Percentiles rank a stretch among this genome's conserved stretches.
Evolutionary conservation across 352 stramenopile genomes (phyloP).

Genomic region (Pythium sukuiense): DNA sequence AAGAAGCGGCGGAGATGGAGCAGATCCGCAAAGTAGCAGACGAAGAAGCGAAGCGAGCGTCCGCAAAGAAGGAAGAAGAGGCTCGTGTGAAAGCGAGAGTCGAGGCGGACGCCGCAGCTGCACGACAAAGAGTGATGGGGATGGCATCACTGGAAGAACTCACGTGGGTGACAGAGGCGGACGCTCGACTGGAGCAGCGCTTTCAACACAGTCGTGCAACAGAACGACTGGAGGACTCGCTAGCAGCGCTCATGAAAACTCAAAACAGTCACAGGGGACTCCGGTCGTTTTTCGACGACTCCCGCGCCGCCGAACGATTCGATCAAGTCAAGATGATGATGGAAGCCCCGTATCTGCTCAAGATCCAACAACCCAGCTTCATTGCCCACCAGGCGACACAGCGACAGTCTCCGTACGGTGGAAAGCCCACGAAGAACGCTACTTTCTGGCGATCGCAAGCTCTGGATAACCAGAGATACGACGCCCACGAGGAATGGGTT

Average conservation of each 20-base stretch:
- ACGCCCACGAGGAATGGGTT: not conserved
- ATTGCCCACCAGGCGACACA: not conserved
- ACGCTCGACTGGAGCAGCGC: constrained; percentile 13
- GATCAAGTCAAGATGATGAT: constrained; percentile 20
- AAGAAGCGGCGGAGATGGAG: constrained; percentile 32
- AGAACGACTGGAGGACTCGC: not conserved
- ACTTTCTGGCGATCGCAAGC: not conserved
- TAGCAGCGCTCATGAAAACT: not conserved
- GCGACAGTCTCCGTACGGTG: not conserved
- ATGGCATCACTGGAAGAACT: constrained; percentile 48
- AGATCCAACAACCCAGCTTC: not conserved
- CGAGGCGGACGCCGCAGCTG: constrained; percentile 36
- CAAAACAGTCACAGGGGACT: not conserved
- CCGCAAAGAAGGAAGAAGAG: constrained; percentile 25
- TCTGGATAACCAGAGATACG: not conserved
- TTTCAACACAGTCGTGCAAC: not conserved
- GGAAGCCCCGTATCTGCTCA: not conserved
- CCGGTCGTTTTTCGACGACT: constrained; percentile 19
- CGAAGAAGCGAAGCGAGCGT: constrained; percentile 29
- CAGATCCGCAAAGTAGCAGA: not conserved
- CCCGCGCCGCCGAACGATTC: constrained; percentile 7
- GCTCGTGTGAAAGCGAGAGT: constrained; percentile 26
- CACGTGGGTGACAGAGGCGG: constrained; percentile 35
- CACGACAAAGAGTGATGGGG: constrained; percentile 51
- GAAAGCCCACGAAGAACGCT: not conserved